Conservation (phyloP, 495 filamentous ascomycete species). For the Letharia lupina region DNA sequence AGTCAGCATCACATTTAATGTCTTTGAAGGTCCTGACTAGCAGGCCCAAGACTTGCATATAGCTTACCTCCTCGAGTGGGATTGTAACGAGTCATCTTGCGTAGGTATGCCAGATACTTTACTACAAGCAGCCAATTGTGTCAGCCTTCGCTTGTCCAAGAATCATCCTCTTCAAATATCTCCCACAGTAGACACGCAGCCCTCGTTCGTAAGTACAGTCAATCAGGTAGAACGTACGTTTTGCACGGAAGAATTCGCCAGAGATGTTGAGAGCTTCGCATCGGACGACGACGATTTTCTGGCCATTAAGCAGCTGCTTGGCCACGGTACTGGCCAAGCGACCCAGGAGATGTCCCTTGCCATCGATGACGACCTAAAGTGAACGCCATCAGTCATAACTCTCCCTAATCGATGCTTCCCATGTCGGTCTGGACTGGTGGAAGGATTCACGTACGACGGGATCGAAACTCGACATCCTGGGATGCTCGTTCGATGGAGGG, state of each 20-base stretch:
- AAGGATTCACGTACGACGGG: constrained; percentile 66
- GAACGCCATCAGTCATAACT: constrained; percentile 19
- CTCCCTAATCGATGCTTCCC: constrained; percentile 2
- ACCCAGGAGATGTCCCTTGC: constrained; percentile 99
- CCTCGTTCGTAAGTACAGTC: not conserved
- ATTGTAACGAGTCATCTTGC: constrained; percentile 99
- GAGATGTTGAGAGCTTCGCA: constrained; percentile 99
- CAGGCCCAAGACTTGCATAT: constrained; percentile 16
- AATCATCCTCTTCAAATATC: not conserved
- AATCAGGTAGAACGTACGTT: constrained; percentile 66
- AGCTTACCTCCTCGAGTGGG: constrained; percentile 85
- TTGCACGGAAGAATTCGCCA: constrained; percentile 99
- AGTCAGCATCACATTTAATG: constrained; percentile 31
- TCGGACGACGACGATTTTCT: constrained; percentile 98
- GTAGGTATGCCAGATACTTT: constrained; percentile 99
- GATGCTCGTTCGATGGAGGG: constrained; percentile 37
- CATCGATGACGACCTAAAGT: constrained; percentile 87
- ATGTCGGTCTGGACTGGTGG: constrained; percentile 31
- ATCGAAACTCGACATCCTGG: constrained; percentile 97
- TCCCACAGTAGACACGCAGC: not conserved
- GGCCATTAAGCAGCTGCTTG: constrained; percentile 98
- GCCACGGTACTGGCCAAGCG: constrained; percentile 97
- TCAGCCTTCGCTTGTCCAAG: constrained; percentile 30
- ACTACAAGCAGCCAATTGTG: constrained; percentile 50
- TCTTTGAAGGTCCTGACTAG: not conserved